These are phyloP conservation scores for Phenoliferia sp. DNA, from an alignment of 1,284 basidiomycete species.

Conservation along the genomic window DNA sequence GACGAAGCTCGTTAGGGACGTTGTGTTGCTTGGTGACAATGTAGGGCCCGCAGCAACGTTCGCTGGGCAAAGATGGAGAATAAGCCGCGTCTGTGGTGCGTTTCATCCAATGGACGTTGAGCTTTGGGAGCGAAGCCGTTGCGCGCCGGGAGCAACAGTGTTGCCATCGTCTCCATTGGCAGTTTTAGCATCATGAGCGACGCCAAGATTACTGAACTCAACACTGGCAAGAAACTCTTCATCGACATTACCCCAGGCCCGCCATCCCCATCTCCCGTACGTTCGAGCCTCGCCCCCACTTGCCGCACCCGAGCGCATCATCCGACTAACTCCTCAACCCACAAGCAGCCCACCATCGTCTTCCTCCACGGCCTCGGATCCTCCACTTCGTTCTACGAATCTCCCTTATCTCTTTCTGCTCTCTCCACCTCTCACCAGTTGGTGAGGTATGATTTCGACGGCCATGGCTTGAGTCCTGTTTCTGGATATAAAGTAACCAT, in stretches of 20 bases:
- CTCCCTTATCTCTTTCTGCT: not conserved
- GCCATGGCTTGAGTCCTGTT: constrained; percentile 22
- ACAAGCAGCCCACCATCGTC: not conserved
- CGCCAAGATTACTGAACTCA: constrained; percentile 4
- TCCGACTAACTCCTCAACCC: too few species aligned
- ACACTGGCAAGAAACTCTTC: constrained; percentile 17
- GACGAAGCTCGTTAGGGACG: too few species aligned
- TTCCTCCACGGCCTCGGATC: constrained; percentile 29
- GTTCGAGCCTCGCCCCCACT: not conserved
- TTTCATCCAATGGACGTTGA: too few species aligned
- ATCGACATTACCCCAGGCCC: constrained; percentile 3
- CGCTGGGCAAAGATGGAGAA: too few species aligned
- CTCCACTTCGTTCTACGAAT: constrained; percentile 16
- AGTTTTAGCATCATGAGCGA: constrained; percentile 4
- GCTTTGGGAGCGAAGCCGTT: too few species aligned
- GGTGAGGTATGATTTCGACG: constrained; percentile 28
- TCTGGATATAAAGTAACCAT: constrained; percentile 1
- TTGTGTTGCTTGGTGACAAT: too few species aligned
- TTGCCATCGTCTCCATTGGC: too few species aligned
- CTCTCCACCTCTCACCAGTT: constrained; percentile 5
- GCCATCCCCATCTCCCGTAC: not conserved
- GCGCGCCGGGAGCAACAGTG: too few species aligned
- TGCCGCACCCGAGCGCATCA: not conserved
- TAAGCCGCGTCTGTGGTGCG: too few species aligned
- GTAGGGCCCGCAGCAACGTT: too few species aligned